Percentiles rank a stretch among this genome's conserved stretches.
phyloP scores from a whole-genome alignment of 306 rosid genomes.

The Cucurbita ficifolia region DNA sequence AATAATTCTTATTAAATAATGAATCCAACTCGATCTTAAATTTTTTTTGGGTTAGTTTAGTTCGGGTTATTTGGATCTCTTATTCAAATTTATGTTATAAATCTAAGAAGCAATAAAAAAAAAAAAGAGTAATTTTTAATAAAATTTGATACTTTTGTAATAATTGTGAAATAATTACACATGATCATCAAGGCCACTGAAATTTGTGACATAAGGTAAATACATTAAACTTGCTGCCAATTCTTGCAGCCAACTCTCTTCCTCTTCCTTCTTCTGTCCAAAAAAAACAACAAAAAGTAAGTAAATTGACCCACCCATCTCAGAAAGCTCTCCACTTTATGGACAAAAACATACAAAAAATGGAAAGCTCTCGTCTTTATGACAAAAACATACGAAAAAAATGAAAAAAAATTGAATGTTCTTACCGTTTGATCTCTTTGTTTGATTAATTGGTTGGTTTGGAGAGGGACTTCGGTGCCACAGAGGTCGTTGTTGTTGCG shows the following conservation, averaged over 20 bases:
- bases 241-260: slow-evolving; percentile 77
- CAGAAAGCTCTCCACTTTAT: not conserved
- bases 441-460: not conserved
- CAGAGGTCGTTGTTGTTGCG: slow-evolving; percentile 57
- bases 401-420: not conserved
- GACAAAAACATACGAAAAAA: not conserved
- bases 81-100: too few species aligned
- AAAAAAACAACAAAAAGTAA: not conserved
- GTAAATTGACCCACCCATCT: not conserved
- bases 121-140: not conserved
- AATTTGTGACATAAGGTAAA: slow-evolving; percentile 33
- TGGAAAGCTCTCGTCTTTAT: not conserved
- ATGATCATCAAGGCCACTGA: not conserved
- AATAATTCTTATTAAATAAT: too few species aligned
- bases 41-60: too few species aligned
- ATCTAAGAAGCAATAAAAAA: too few species aligned
- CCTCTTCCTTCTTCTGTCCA: slow-evolving; percentile 31
- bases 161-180: not conserved
- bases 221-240: slow-evolving; percentile 50
- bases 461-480: slow-evolving; percentile 20
- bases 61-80: too few species aligned
- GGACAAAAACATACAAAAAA: not conserved
- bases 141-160: not conserved
- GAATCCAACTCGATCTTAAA: too few species aligned
- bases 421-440: slow-evolving; percentile 5